These are phyloP conservation scores for Ulmus americana DNA, from an alignment of 331 rosid species.

Conservation along the genomic window DNA sequence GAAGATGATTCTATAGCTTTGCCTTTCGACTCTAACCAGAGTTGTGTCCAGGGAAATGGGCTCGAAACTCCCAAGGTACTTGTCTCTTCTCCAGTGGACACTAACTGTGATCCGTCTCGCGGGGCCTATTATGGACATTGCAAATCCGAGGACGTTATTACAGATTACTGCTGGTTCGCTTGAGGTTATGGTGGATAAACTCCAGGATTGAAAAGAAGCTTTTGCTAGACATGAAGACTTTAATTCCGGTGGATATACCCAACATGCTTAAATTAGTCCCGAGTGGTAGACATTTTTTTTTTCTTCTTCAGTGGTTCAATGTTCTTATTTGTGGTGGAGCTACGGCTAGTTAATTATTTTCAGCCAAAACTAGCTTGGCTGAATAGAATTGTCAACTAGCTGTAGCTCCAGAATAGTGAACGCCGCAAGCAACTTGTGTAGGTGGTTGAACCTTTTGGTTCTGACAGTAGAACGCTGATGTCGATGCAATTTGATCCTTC, in stretches of 20 bases:
- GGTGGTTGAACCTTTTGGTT: too few species aligned
- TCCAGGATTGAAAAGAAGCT: slow-evolving; percentile 15
- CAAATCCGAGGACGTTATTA: slow-evolving; percentile 14
- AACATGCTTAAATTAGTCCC: too few species aligned
- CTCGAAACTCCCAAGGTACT: slow-evolving; percentile 20
- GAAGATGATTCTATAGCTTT: slow-evolving; percentile 24
- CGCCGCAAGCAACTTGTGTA: too few species aligned
- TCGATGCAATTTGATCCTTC: neutral
- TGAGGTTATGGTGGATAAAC: slow-evolving; percentile 20
- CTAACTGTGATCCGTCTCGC: slow-evolving; percentile 2
- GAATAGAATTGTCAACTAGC: too few species aligned
- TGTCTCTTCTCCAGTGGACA: slow-evolving; percentile 18
- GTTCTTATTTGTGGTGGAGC: too few species aligned
- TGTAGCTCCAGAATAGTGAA: too few species aligned
- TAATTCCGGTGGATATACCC: neutral
- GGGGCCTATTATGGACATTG: slow-evolving; percentile 24
- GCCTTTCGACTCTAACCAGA: slow-evolving; percentile 23
- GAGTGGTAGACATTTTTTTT: too few species aligned
- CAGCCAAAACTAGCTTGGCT: too few species aligned
- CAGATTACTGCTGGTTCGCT: slow-evolving; percentile 18
- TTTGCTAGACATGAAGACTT: neutral
- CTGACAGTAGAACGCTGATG: too few species aligned
- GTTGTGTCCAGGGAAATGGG: slow-evolving; percentile 10
- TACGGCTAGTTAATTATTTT: too few species aligned
- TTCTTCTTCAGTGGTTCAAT: too few species aligned